Base-by-base conservation (phyloP, 2,329 filamentous ascomycete species). In the Periconia digitata region DNA sequence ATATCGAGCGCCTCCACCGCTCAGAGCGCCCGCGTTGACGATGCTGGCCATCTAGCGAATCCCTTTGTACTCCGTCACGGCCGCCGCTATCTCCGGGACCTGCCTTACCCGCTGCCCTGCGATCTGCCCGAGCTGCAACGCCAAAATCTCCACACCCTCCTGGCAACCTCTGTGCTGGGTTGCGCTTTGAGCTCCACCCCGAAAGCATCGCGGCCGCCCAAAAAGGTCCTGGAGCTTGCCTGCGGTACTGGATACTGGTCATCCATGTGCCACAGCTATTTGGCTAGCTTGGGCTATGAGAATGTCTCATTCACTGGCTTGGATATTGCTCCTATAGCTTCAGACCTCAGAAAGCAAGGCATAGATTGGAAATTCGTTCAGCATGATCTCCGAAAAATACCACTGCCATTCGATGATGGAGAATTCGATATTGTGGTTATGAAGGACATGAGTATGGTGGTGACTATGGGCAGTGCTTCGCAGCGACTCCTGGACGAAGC, bases 241-340 rank as follows among this genome's bases (percentile, higher is more conserved):
- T 97, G 92, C 70, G 92, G 92, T 16, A 87, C 87, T 17, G 92
- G 85, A 20, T 89, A 95, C 66, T 96, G 92, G 92, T 92, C 89
- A 59, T 86, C 89, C 24, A 85, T 90, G 76, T 95, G 90, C 69
- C 87, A 95, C 69, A 84, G 89, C 29, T 87, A 89, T 71, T 90
- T 92, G 65, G 79, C 81, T 47, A 79, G 83, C 41, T 78, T 82
- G 46, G 90, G 90, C 13, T 80, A 87, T 63, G 74, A 79, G 4
- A 79, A 85, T 51, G 85, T 95, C 18, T 82, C 84, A 5, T 96
- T 95, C 66, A 89, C 87, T 0, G 92, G 91, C 1, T 72, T 96
- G 35, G 91, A 96, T 66, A 84, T 95, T 47, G 87, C 88, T 8
- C 85, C 88, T 4, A 70, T 92, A 20, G 85, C 87, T 7, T 80